phyloP scores from a whole-genome alignment of 176 grass and related monocot genomes.

The Oryza longistaminata region DNA sequence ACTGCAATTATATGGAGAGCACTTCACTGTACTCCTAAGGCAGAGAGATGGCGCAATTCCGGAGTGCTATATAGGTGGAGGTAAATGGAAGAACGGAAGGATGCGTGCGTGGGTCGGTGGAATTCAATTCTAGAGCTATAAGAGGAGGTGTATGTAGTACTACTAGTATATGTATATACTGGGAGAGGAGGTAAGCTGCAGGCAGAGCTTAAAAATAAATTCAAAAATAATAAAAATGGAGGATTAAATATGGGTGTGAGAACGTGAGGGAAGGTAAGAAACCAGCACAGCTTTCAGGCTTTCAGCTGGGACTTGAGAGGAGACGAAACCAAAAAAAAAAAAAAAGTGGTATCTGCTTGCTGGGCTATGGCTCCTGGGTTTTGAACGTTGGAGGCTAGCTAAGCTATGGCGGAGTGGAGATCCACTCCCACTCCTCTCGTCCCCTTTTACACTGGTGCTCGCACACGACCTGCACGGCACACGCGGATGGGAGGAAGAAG shows the following conservation, averaged over 20 bases:
- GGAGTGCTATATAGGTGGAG: conserved; percentile 59
- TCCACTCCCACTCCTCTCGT: conserved; percentile 32
- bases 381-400: conserved; percentile 20
- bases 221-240: not conserved
- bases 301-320: not conserved
- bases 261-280: conserved; percentile 68
- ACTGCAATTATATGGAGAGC: conserved; percentile 33
- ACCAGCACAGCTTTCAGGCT: conserved; percentile 2
- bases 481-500: not conserved
- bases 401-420: conserved; percentile 34
- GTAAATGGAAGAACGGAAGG: conserved; percentile 45
- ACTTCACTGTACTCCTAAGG: conserved; percentile 26
- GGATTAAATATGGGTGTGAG: conserved; percentile 44
- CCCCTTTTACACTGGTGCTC: conserved; percentile 3
- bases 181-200: not conserved
- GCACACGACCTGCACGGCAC: not conserved
- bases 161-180: conserved; percentile 1
- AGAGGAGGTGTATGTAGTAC: conserved; percentile 21
- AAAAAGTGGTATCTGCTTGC: not conserved
- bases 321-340: too few relatives aligned
- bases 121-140: conserved; percentile 41
- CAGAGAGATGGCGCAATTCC: conserved; percentile 36
- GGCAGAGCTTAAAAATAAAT: not conserved
- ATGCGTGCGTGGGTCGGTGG: conserved; percentile 36
- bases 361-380: conserved; percentile 14